Conservation (phyloP, 805 yeast genomes). For the Zygosaccharomyces bisporus region DNA sequence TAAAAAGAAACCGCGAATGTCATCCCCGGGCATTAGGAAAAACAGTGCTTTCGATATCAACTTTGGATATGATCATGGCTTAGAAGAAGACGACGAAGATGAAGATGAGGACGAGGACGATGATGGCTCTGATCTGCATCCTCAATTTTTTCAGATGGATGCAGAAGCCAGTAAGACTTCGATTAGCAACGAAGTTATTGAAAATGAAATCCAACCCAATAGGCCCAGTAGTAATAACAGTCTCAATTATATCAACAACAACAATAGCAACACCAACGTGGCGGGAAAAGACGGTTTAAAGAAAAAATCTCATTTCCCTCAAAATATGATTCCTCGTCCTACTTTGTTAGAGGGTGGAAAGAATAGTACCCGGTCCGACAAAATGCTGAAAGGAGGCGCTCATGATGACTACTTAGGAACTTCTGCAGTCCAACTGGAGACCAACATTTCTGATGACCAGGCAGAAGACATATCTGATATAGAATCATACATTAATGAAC, state of each 20-base stretch:
- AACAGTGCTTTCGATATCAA: constrained; percentile 25
- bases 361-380: constrained; percentile 16
- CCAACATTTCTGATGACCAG: constrained; percentile 2
- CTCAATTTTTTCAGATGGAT: constrained; percentile 27
- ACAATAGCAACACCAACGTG: constrained; percentile 6
- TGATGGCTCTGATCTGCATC: constrained; percentile 20
- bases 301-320: constrained; percentile 22
- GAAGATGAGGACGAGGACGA: constrained; percentile 34
- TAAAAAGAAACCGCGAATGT: constrained; percentile 5
- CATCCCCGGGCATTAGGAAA: constrained; percentile 8
- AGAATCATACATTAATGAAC: constrained; percentile 34
- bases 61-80: constrained; percentile 32
- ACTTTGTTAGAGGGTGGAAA: constrained; percentile 16
- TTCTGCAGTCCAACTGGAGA: constrained; percentile 2
- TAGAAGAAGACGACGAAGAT: constrained; percentile 35
- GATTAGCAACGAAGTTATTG: constrained; percentile 6
- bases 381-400: constrained; percentile 8
- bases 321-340: constrained; percentile 19
- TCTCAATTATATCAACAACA: constrained; percentile 7
- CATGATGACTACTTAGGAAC: constrained; percentile 10
- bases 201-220: constrained; percentile 7
- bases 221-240: constrained; percentile 12
- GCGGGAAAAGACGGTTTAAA: constrained; percentile 6
- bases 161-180: constrained; percentile 8
- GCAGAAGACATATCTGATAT: constrained; percentile 28